Evolutionary conservation across 768 basidiomycete genomes (phyloP), one percentile per base, ranked within the genome.

Genomic region (Boletus bicolor): DNA sequence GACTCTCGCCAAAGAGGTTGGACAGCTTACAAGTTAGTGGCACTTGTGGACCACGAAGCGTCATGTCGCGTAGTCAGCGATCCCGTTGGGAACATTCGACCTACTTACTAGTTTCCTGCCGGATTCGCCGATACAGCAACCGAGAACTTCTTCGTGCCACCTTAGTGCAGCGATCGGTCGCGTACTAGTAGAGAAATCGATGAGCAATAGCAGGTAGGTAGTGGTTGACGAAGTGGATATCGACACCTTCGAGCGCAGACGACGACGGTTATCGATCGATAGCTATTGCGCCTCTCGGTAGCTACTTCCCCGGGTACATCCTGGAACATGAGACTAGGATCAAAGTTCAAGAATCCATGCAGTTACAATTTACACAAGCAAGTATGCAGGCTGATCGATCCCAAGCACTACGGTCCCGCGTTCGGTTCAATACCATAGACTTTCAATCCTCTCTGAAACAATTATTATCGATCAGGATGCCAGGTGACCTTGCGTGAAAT

Each of bases 401-500:
- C 30, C 37, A n/a, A 28, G 34, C 12, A 4, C 41, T 61, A 65
- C 7, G 52, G 24, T 8, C 49, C 58, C 21, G 63, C 67, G 12
- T 67, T 70, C 80, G 86, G 86, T 52, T 71, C 70, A 7, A 71
- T 66, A 26, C 70, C 70, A 50, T 64, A 59, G n/a, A 72, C 61
- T 7, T 62, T 71, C 36, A 71, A 14, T 4, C 61, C 59, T 41
- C 57, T 66, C 70, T 71, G 44, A 39, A 60, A 51, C 24, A 28
- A 39, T 8, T 5, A 12, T 21, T 4, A 4, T 28, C n/a, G 14
- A 37, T 55, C 35, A 44, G 38, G 28, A 43, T 43, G 41, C 24
- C 19, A 15, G 4, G 17, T 15, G 5, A 43, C 35, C 5, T 1
- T 32, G 9, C 11, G 26, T 6, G 3, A 42, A 26, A 49, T 42